Percentiles rank a stretch among this genome's conserved stretches.
phyloP scores from a whole-genome alignment of 2,329 filamentous ascomycete species.

The Trichoderma aggressivum region DNA sequence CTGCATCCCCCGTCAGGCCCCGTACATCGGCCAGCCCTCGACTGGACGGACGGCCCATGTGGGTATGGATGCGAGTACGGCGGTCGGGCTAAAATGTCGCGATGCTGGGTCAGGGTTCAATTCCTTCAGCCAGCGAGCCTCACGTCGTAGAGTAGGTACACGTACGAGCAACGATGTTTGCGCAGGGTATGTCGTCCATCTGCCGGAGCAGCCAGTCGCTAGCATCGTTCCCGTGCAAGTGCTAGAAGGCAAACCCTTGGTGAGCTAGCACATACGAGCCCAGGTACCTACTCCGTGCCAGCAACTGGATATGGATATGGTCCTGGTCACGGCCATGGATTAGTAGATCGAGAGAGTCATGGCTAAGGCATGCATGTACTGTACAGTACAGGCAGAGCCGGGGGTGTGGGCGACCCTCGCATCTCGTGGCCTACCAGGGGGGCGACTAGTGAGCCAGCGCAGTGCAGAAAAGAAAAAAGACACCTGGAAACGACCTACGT shows the following conservation, averaged over 20 bases:
- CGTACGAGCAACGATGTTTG: no score
- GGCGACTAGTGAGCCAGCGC: conserved; percentile 8
- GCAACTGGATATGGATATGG: neutral
- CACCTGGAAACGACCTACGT: neutral
- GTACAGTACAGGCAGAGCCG: neutral
- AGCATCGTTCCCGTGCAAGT: neutral
- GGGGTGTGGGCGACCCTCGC: neutral
- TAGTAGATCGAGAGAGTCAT: neutral
- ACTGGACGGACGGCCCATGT: neutral
- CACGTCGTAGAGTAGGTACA: neutral
- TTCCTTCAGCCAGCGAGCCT: neutral
- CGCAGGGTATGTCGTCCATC: neutral
- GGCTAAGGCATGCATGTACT: neutral
- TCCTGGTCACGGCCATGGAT: neutral
- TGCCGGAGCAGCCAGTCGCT: neutral
- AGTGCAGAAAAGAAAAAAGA: neutral
- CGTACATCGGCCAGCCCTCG: neutral
- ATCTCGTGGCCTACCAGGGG: conserved; percentile 12
- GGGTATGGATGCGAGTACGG: conserved; percentile 4
- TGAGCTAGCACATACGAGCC: neutral
- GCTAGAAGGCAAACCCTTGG: neutral
- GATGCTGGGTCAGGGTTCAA: conserved; percentile 12
- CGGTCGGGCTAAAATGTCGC: conserved; percentile 12
- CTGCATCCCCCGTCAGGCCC: conserved; percentile 1
- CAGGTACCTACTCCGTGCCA: neutral